These are phyloP conservation scores for Saccharomycopsis fermentans DNA, from an alignment of 805 yeast species.

Conservation along the genomic window DNA sequence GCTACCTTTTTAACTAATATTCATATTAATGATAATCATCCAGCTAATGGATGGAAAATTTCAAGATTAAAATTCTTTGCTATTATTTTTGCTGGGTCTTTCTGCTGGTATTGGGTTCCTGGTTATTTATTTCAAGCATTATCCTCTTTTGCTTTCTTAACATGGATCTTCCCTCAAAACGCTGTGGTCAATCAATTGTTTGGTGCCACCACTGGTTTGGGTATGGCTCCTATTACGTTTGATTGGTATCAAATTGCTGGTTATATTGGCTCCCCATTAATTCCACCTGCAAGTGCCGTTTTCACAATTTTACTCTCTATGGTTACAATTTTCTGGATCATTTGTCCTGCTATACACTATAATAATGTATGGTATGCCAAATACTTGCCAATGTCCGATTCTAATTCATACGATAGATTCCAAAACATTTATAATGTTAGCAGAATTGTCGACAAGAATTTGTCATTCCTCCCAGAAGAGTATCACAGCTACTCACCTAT, in stretches of 20 bases:
- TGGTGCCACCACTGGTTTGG: conserved; percentile 53
- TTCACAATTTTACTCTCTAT: conserved; percentile 37
- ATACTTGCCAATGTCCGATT: conserved; percentile 47
- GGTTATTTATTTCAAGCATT: conserved; percentile 49
- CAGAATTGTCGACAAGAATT: conserved; percentile 35
- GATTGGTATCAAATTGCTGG: conserved; percentile 58
- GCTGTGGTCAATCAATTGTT: conserved; percentile 54
- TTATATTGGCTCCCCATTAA: conserved; percentile 50
- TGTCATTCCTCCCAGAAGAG: conserved; percentile 34
- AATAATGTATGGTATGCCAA: conserved; percentile 49
- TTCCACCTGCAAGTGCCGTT: conserved; percentile 46
- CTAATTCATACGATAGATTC: conserved; percentile 41
- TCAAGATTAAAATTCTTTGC: conserved; percentile 42
- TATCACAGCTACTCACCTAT: conserved; percentile 56
- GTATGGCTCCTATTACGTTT: conserved; percentile 54
- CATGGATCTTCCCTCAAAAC: conserved; percentile 56
- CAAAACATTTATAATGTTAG: conserved; percentile 41
- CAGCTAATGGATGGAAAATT: conserved; percentile 52
- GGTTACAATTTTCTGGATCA: conserved; percentile 42
- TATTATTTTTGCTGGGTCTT: conserved; percentile 30
- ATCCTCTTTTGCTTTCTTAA: conserved; percentile 49
- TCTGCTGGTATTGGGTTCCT: conserved; percentile 51
- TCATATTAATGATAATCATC: conserved; percentile 37
- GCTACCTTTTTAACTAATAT: conserved; percentile 47
- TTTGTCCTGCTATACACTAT: conserved; percentile 43